Evolutionary conservation across 176 grass and related monocot genomes (phyloP), one percentile per base, ranked within the genome.

Genomic region (Phragmites australis): DNA sequence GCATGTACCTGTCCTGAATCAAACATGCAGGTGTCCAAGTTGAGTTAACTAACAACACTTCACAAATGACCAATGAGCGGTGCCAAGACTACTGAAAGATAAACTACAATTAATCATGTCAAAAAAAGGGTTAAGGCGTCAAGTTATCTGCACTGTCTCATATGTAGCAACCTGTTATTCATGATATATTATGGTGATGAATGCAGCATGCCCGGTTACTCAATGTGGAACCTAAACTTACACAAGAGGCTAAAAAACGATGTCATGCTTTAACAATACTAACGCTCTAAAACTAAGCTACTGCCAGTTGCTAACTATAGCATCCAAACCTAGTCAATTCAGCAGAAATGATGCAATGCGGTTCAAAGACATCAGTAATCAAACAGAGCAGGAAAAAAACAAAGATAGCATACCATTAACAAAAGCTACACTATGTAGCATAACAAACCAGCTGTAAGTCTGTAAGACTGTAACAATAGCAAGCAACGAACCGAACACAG

Each of bases 161-260:
- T 72, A 19, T 55, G 51, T 45, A 30, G 60, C 0, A 37, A 37
- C 34, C 2, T 76, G 43, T 62, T 72, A 44, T 78, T 53, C 2
- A 0, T 62, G 42, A 39, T 30, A 42, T 10, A 65, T 16, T 39
- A 61, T n/a, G 64, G 43, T 40, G 42, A 58, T 68, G 47, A 50
- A 47, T 68, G 72, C 51, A 77, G 18, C 52, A 58, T 62, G 8
- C 68, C 50, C 11, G 6, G 48, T 73, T 63, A 40, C 68, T 73
- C 14, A 0, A 63, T 0, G 3, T 68, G 16, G 30, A 42, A 69
- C 31, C 74, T 73, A 63, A 48, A 77, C 59, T 68, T 58, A 77
- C 10, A 79, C 21, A 69, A 49, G n/a, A 84, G 34, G 52, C 52
- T 69, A 58, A 37, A 84, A 67, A 60, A 5, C n/a, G 41, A 40